phyloP scores from a whole-genome alignment of 805 yeast species.

The Kregervanrija delftensis region DNA sequence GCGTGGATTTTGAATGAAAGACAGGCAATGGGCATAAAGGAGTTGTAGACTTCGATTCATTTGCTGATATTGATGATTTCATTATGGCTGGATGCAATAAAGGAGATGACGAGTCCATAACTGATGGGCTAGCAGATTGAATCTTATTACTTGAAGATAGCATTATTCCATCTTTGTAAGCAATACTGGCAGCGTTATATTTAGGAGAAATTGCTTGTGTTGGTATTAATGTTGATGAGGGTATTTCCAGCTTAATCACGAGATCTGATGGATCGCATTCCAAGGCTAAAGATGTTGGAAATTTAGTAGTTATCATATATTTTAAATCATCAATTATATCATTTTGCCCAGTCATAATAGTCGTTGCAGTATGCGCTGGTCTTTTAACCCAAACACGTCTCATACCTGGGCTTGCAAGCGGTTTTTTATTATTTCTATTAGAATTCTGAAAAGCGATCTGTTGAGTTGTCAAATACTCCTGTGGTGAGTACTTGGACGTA shows the following conservation, averaged over 20 bases:
- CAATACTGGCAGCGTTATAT: too few relatives aligned
- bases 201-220: too few relatives aligned
- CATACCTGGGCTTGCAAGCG: conserved; percentile 8
- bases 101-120: too few relatives aligned
- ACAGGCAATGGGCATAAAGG: conserved; percentile 27
- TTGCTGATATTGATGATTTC: conserved; percentile 2
- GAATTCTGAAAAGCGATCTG: not conserved
- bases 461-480: not conserved
- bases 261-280: conserved; percentile 66
- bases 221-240: conserved; percentile 7
- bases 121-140: too few relatives aligned
- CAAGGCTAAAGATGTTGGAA: conserved; percentile 59
- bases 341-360: conserved; percentile 49
- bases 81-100: too few relatives aligned
- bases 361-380: conserved; percentile 55
- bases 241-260: conserved; percentile 26
- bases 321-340: conserved; percentile 84
- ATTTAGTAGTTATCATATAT: conserved; percentile 51
- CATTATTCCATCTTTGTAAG: too few relatives aligned
- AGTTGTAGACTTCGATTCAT: conserved; percentile 2
- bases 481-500: not conserved
- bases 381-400: conserved; percentile 52
- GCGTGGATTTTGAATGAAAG: conserved; percentile 17
- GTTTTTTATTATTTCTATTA: not conserved
- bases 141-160: too few relatives aligned